Evolutionary conservation across 192 early-diverging fungal species (phyloP).

Genomic region (Coemansia sp.): DNA sequence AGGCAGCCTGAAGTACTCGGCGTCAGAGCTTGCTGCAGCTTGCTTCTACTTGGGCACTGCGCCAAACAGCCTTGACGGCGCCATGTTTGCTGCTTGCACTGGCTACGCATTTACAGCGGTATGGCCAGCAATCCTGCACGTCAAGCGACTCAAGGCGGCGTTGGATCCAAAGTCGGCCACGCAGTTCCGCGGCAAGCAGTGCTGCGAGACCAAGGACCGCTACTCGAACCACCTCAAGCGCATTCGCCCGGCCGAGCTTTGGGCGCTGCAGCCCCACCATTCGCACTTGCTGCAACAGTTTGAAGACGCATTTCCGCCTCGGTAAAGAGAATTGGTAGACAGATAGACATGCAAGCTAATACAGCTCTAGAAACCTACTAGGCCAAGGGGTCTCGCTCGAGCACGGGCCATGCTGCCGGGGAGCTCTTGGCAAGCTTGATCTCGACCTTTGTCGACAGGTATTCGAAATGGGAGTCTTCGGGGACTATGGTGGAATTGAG

Average conservation of each 20-base stretch:
- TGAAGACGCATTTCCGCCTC: constrained; percentile 15
- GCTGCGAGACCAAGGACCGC: constrained; percentile 32
- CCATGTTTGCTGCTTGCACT: constrained; percentile 31
- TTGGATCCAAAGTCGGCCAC: constrained; percentile 10
- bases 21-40: constrained; percentile 46
- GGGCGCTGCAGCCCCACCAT: constrained; percentile 51
- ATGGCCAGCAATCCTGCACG: constrained; percentile 28
- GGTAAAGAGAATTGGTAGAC: too few species aligned
- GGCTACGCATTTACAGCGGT: constrained; percentile 24
- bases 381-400: constrained; percentile 16
- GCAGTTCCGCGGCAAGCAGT: constrained; percentile 22
- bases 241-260: constrained; percentile 44
- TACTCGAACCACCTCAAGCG: constrained; percentile 20
- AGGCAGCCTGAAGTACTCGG: constrained; percentile 18
- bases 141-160: constrained; percentile 16
- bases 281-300: constrained; percentile 40
- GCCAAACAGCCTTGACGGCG: constrained; percentile 25
- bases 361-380: constrained; percentile 1
- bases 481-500: constrained; percentile 76
- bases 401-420: constrained; percentile 26
- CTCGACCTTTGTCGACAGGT: constrained; percentile 77
- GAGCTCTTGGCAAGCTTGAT: constrained; percentile 68
- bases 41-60: constrained; percentile 44
- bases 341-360: too few species aligned
- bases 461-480: constrained; percentile 58